A percentile compares a stretch with the other conserved stretches of the same genome.
Evolutionary conservation across 768 basidiomycete species (phyloP).

Genomic region (Brasilioporus rufonigricans): DNA sequence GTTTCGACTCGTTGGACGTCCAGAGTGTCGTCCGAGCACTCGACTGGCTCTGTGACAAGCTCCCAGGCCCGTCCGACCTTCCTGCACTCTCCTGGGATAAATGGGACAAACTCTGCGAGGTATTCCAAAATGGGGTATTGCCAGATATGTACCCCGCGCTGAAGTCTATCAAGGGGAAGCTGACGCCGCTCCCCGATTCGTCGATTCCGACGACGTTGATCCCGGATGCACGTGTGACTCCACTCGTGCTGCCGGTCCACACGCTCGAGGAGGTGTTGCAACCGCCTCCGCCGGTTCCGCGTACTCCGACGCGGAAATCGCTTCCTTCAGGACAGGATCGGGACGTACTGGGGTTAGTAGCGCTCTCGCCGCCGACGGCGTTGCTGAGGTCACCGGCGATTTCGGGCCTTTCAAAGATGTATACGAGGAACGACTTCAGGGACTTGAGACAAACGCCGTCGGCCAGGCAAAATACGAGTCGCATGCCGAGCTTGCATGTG

Average conservation of each 20-base stretch:
- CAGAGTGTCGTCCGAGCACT: constrained; percentile 46
- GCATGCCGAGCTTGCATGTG: constrained; percentile 83
- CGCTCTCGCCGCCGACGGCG: constrained; percentile 68
- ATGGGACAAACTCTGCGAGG: constrained; percentile 46
- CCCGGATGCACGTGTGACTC: constrained; percentile 28
- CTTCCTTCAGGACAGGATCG: constrained; percentile 26
- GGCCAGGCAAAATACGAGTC: constrained; percentile 79
- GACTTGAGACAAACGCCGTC: constrained; percentile 65
- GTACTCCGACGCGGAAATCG: constrained; percentile 52
- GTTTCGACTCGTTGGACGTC: constrained; percentile 30
- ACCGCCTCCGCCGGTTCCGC: constrained; percentile 38
- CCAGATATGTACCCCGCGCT: constrained; percentile 29
- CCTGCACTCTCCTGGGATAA: constrained; percentile 46
- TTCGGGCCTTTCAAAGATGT: constrained; percentile 81
- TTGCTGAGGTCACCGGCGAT: constrained; percentile 68
- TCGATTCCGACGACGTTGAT: constrained; percentile 30
- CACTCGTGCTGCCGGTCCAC: constrained; percentile 43
- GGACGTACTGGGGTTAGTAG: constrained; percentile 53
- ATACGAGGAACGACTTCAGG: constrained; percentile 78
- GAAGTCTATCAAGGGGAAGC: constrained; percentile 32
- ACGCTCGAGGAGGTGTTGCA: constrained; percentile 50
- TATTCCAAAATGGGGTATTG: constrained; percentile 27
- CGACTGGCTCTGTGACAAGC: constrained; percentile 54
- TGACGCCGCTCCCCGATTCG: constrained; percentile 29
- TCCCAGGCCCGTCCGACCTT: constrained; percentile 44